These are phyloP conservation scores for Clitopilus passeckerianus DNA, from an alignment of 768 basidiomycete genomes.

Conservation along the genomic window DNA sequence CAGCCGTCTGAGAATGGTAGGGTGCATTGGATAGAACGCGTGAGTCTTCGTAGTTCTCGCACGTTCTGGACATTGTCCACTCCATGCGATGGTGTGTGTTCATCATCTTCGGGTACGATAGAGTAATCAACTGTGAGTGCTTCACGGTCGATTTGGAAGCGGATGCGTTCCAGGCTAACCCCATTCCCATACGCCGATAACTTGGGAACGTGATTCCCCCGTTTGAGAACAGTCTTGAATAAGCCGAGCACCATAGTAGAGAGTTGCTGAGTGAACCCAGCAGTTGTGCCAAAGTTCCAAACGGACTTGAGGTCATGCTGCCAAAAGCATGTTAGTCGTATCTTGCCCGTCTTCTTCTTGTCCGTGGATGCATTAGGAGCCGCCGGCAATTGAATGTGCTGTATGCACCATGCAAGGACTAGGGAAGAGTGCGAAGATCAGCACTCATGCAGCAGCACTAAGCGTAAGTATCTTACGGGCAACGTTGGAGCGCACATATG, in stretches of 20 bases:
- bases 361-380: constrained; percentile 20
- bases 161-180: constrained; percentile 71
- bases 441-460: constrained; percentile 2
- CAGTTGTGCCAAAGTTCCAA: constrained; percentile 73
- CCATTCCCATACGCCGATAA: constrained; percentile 77
- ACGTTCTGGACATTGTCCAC: constrained; percentile 61
- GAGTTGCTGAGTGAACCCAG: constrained; percentile 71
- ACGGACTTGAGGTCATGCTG: constrained; percentile 87
- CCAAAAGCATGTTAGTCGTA: constrained; percentile 91
- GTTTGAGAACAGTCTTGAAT: constrained; percentile 74
- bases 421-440: constrained; percentile 8
- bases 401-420: constrained; percentile 96
- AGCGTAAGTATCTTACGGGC: constrained; percentile 36
- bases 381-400: constrained; percentile 43
- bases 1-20: constrained; percentile 75
- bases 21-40: constrained; percentile 76
- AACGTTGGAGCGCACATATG: constrained; percentile 87
- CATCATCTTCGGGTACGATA: constrained; percentile 73
- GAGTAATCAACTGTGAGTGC: constrained; percentile 81
- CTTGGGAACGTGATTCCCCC: constrained; percentile 70
- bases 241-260: constrained; percentile 82
- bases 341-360: constrained; percentile 24
- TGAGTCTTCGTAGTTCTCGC: constrained; percentile 65
- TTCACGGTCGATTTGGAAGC: constrained; percentile 79
- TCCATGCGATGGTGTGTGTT: constrained; percentile 31